Percentiles rank a stretch among this genome's conserved stretches.
These are phyloP conservation scores for Aristolochia fimbriata DNA, from an alignment of 164 flowering plant genomes.

Conservation along the genomic window DNA sequence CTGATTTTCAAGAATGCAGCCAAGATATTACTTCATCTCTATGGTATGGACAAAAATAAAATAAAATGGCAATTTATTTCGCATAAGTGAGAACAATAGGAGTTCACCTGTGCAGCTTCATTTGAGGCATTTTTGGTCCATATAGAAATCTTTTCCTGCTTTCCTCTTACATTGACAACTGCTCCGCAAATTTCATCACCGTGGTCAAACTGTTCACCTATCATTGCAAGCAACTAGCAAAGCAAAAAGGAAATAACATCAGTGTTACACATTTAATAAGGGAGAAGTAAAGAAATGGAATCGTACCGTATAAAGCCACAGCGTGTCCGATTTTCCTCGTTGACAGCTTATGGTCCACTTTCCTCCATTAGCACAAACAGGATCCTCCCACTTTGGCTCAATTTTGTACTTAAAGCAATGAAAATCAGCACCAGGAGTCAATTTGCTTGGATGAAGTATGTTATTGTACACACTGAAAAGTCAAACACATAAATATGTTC, in stretches of 20 bases:
- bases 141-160: slow-evolving; percentile 65
- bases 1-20: too few relatives aligned
- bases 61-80: too few relatives aligned
- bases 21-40: too few relatives aligned
- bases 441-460: slow-evolving; percentile 76
- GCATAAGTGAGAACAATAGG: not conserved
- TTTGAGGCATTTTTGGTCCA: slow-evolving; percentile 93
- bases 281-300: not conserved
- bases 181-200: slow-evolving; percentile 99
- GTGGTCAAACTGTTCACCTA: slow-evolving; percentile 93
- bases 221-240: slow-evolving; percentile 75
- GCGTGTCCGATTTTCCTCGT: slow-evolving; percentile 60
- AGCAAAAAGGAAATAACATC: not conserved
- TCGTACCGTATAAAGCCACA: slow-evolving; percentile 79
- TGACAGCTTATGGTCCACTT: slow-evolving; percentile 63
- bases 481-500: not conserved
- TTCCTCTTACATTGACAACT: slow-evolving; percentile 62
- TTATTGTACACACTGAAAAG: slow-evolving; percentile 72
- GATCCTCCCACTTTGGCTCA: slow-evolving; percentile 99
- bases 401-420: slow-evolving; percentile 75
- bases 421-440: slow-evolving; percentile 61
- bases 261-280: not conserved
- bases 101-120: slow-evolving; percentile 78
- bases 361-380: slow-evolving; percentile 91
- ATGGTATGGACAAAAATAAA: too few relatives aligned